Conservation (phyloP, 257 asterid species). For the Leptodermis oblonga region DNA sequence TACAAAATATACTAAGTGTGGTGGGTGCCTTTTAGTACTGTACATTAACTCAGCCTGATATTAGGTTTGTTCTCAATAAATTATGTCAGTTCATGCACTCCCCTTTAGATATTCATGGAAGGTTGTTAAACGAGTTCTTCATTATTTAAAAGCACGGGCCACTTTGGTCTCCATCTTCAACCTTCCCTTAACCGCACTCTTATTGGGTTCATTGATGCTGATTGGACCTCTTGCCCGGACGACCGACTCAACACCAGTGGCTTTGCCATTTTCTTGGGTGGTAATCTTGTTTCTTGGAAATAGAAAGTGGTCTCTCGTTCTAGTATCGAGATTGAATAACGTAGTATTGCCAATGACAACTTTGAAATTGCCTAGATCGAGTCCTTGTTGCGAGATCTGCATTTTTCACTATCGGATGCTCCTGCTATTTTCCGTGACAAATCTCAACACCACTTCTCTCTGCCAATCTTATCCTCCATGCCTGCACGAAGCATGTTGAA, state of each 20-base stretch:
- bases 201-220: background rate
- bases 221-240: background rate
- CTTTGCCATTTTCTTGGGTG: background rate
- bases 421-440: background rate
- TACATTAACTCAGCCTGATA: too few relatives aligned
- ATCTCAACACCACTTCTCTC: background rate
- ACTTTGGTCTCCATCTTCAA: background rate
- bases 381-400: background rate
- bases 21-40: too few relatives aligned
- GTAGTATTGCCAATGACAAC: background rate
- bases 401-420: background rate
- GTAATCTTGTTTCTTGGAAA: background rate
- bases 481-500: too few relatives aligned
- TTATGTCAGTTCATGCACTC: too few relatives aligned
- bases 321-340: too few relatives aligned
- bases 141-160: too few relatives aligned
- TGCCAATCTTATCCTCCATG: too few relatives aligned
- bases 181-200: background rate
- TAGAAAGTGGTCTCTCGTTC: background rate
- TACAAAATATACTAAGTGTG: too few relatives aligned
- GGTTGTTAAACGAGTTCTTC: too few relatives aligned
- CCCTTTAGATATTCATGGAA: too few relatives aligned
- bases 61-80: too few relatives aligned
- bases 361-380: background rate
- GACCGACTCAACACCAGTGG: background rate